Evolutionary conservation across 1,139 yeast species (phyloP), one percentile per base, ranked within the genome.

Genomic region (Saccharomyces hybrid): DNA sequence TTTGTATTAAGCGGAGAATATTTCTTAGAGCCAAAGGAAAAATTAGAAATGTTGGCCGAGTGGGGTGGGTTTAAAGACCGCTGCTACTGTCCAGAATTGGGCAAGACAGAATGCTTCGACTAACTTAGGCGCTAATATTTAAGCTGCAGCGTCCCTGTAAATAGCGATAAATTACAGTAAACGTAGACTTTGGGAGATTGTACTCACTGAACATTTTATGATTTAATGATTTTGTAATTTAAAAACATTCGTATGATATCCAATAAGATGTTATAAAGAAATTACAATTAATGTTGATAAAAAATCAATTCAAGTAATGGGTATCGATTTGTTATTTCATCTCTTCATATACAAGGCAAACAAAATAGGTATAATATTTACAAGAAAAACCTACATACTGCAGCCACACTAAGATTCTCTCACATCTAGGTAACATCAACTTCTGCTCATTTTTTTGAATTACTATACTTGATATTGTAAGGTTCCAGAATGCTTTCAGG

Each of bases 1-100:
- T 91, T 89, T 71, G 84, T 88, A 47, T 73, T 91, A 59, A 86
- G 96, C 67, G 87, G 91, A 49, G 98, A 91, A 67, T 87, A 89
- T 51, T 88, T 85, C 59, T 68, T 88, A 47, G 97, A 91, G 67
- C 98, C 98, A 1, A 83, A 85, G 60, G 74, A 74, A 54, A 71
- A 73, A 58, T 63, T 82, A 26, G 74, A 73, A 54, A 61, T 64
- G 41, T 61, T 76, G 52, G 77, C 77, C 0, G 64, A 58, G n/a
- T 62, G 65, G 34, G 55, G 64, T 46, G 69, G 68, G 2, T 65
- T 69, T 8, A 60, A 60, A 2, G 70, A 74, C 56, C 73, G 71
- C 44, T 74, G 79, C 9, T 70, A 76, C 50, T 80, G 79, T 16
- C 85, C 85, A 0, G 76, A 73, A 52, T 74, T 80, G 61, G 86